A percentile compares a stretch with the other conserved stretches of the same genome.
Evolutionary conservation across 106 monocot species (phyloP).

Genomic region (Dendrobium nobile): DNA sequence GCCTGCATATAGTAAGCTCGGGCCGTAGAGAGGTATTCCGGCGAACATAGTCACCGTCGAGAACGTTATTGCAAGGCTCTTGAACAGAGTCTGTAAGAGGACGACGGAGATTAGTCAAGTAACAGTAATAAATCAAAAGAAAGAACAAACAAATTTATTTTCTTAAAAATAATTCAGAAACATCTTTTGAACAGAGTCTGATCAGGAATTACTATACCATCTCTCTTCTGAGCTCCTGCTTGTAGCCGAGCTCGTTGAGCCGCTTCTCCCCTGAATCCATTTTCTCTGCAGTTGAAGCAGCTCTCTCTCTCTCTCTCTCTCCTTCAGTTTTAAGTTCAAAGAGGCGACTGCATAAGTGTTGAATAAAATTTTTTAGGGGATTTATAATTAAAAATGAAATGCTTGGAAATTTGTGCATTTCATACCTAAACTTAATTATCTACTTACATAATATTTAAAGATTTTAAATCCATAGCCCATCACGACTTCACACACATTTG

Average conservation of each 20-base stretch:
- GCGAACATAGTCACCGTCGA: conserved; percentile 88
- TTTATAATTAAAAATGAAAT: too few relatives aligned
- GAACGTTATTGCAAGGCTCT: conserved; percentile 76
- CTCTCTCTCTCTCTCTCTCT: neutral
- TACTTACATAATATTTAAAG: too few relatives aligned
- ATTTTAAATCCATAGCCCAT: too few relatives aligned
- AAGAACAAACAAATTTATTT: too few relatives aligned
- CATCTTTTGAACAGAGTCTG: too few relatives aligned
- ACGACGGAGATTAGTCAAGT: neutral
- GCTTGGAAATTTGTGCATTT: too few relatives aligned
- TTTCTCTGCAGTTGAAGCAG: neutral
- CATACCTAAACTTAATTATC: too few relatives aligned
- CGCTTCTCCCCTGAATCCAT: conserved; percentile 83
- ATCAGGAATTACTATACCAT: conserved; percentile 27
- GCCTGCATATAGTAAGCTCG: conserved; percentile 64
- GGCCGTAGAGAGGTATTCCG: conserved; percentile 70
- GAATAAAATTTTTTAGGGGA: too few relatives aligned
- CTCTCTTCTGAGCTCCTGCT: conserved; percentile 73
- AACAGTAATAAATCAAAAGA: neutral
- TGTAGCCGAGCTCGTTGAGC: conserved; percentile 87
- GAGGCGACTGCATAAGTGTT: neutral
- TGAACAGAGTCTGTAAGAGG: conserved; percentile 6
- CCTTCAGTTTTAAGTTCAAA: neutral
- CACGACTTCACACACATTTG: too few relatives aligned
- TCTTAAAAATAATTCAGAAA: too few relatives aligned